Percentiles rank a stretch among this genome's conserved stretches.
These are phyloP conservation scores for Ilyonectria destructans DNA, from an alignment of 2,329 filamentous ascomycete species.

Conservation along the genomic window DNA sequence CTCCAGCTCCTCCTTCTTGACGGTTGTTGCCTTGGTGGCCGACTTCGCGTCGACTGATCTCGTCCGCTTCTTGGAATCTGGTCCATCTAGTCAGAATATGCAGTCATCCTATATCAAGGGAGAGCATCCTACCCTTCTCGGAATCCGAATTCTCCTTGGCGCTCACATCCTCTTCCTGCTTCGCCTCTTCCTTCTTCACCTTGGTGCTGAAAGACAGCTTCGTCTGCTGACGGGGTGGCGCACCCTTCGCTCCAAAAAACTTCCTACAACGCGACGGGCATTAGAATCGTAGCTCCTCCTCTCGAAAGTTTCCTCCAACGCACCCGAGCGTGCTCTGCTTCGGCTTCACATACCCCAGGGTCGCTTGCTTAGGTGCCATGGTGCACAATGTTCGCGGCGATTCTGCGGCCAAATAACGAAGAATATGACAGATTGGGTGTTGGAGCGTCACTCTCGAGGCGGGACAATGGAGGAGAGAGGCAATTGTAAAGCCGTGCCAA, in stretches of 20 bases:
- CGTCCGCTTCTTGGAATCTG: slow-evolving; percentile 65
- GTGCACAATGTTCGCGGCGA: slow-evolving; percentile 36
- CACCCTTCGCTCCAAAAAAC: slow-evolving; percentile 81
- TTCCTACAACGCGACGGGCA: slow-evolving; percentile 70
- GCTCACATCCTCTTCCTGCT: slow-evolving; percentile 50
- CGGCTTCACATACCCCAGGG: slow-evolving; percentile 88
- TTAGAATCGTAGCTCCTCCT: slow-evolving; percentile 9
- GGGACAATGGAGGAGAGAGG: slow-evolving; percentile 37
- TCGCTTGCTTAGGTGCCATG: slow-evolving; percentile 81
- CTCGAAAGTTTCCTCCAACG: slow-evolving; percentile 53
- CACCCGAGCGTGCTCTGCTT: slow-evolving; percentile 83
- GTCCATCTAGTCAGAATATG: slow-evolving; percentile 14
- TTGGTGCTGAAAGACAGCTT: slow-evolving; percentile 83
- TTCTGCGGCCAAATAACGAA: slow-evolving; percentile 26
- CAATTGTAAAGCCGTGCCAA: slow-evolving; percentile 39
- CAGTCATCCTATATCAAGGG: slow-evolving; percentile 13
- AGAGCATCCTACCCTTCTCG: slow-evolving; percentile 54
- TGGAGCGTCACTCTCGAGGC: slow-evolving; percentile 29
- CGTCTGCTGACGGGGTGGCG: slow-evolving; percentile 78
- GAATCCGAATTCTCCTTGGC: slow-evolving; percentile 59
- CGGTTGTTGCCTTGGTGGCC: slow-evolving; percentile 38
- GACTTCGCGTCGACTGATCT: slow-evolving; percentile 46
- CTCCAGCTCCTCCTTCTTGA: slow-evolving; percentile 59
- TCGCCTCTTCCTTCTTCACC: slow-evolving; percentile 57
- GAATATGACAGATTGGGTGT: slow-evolving; percentile 20